A percentile compares a stretch with the other conserved stretches of the same genome.
Evolutionary conservation across 306 rosid genomes (phyloP).

Genomic region (Comarum palustre): DNA sequence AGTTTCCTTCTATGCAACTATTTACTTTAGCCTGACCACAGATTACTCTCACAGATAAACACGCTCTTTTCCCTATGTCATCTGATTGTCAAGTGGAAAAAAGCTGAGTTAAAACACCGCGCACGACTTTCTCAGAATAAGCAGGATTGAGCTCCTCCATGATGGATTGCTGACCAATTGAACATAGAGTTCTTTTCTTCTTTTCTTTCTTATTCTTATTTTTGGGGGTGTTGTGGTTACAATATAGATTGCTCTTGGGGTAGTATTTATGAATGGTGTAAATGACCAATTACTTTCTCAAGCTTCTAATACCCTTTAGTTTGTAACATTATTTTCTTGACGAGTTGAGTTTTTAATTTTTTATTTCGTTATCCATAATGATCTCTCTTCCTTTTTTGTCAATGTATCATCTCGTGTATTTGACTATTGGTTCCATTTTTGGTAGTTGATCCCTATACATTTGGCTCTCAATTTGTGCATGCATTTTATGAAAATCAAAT

Average conservation of each 20-base stretch:
- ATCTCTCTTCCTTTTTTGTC: neutral
- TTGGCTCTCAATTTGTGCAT: neutral
- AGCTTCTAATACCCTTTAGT: neutral
- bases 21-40: constrained; percentile 14
- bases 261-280: constrained; percentile 16
- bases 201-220: neutral
- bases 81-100: constrained; percentile 88
- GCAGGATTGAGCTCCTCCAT: constrained; percentile 50
- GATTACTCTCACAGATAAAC: constrained; percentile 60
- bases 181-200: neutral
- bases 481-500: neutral
- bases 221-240: neutral
- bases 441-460: neutral
- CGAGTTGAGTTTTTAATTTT: neutral
- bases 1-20: constrained; percentile 3
- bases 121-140: constrained; percentile 67
- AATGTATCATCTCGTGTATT: neutral
- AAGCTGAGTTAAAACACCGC: constrained; percentile 86
- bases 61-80: constrained; percentile 78
- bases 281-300: neutral
- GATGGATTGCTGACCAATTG: constrained; percentile 5
- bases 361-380: no score
- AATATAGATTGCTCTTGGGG: neutral
- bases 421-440: no score
- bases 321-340: neutral